Evolutionary conservation across 2,329 filamentous ascomycete genomes (phyloP).

Genomic region (Onygenales sp.): DNA sequence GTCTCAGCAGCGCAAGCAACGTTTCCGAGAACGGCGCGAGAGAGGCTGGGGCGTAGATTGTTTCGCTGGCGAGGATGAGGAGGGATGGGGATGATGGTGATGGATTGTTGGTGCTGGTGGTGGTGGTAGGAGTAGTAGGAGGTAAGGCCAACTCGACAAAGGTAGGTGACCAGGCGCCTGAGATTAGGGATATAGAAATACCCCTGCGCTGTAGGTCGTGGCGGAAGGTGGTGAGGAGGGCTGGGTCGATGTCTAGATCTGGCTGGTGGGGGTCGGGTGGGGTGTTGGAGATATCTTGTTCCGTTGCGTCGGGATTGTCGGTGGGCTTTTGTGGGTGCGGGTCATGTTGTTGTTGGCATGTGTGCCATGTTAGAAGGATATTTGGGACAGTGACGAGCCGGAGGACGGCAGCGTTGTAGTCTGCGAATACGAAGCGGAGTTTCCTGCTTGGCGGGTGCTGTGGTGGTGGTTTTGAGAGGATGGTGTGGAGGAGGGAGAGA

Average conservation of each 20-base stretch:
- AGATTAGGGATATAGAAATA: conserved; percentile 47
- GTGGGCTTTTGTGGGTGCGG: not conserved
- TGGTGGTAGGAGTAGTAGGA: conserved; percentile 4
- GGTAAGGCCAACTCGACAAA: conserved; percentile 34
- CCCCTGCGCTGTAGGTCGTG: conserved; percentile 29
- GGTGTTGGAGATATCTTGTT: no score
- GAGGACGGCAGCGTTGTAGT: conserved; percentile 53
- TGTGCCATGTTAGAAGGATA: conserved; percentile 47
- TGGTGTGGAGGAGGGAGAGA: conserved; percentile 44
- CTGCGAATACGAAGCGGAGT: conserved; percentile 47
- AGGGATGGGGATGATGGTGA: conserved; percentile 17
- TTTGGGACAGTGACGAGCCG: conserved; percentile 54
- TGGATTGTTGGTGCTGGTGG: not conserved
- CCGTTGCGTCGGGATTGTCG: no score
- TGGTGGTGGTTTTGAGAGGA: conserved; percentile 27
- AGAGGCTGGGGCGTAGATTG: conserved; percentile 52
- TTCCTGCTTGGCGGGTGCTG: conserved; percentile 5
- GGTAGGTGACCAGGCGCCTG: conserved; percentile 49
- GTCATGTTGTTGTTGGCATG: conserved; percentile 4
- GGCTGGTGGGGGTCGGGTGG: conserved; percentile 13
- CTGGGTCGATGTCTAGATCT: conserved; percentile 40
- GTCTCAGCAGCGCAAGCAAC: conserved; percentile 37
- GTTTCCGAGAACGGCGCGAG: conserved; percentile 47
- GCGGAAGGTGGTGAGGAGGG: conserved; percentile 38
- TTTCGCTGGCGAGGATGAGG: conserved; percentile 52